These are phyloP conservation scores for Xerocomus nothofagi DNA, from an alignment of 1,284 basidiomycete genomes.

Conservation along the genomic window DNA sequence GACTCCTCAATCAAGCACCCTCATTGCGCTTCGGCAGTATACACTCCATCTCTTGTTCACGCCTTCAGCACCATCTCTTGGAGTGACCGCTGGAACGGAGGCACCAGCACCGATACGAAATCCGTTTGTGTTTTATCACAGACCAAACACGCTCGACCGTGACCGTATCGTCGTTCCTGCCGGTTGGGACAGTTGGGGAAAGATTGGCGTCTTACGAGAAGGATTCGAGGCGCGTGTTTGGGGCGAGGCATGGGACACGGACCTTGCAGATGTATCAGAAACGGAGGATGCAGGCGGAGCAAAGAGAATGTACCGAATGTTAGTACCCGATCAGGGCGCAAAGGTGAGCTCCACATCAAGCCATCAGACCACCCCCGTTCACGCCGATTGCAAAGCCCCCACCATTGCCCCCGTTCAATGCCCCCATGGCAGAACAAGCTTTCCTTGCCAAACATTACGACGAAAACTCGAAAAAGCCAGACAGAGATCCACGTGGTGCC, in stretches of 20 bases:
- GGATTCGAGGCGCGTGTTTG: constrained; percentile 85
- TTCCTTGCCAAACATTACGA: constrained; percentile 90
- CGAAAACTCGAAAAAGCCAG: constrained; percentile 83
- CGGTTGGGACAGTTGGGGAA: constrained; percentile 98
- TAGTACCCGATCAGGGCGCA: constrained; percentile 71
- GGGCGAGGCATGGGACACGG: constrained; percentile 82
- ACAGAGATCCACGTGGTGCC: constrained; percentile 83
- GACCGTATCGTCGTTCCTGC: constrained; percentile 90
- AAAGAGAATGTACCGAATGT: constrained; percentile 53
- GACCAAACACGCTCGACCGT: constrained; percentile 89
- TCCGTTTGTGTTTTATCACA: constrained; percentile 83
- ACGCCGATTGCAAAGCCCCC: too few species aligned
- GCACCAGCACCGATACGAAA: constrained; percentile 61
- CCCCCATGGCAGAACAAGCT: constrained; percentile 78
- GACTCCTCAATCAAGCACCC: constrained; percentile 77
- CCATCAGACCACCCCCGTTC: too few species aligned
- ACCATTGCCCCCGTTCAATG: constrained; percentile 72
- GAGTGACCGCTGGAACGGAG: constrained; percentile 44
- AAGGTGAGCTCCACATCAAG: constrained; percentile 48
- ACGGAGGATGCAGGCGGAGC: constrained; percentile 49
- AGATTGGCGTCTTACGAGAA: constrained; percentile 88
- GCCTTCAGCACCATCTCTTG: constrained; percentile 64
- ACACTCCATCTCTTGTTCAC: constrained; percentile 85
- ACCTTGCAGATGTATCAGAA: constrained; percentile 47
- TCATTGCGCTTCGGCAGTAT: constrained; percentile 83